A percentile compares a stretch with the other conserved stretches of the same genome.
These are phyloP conservation scores for Volvariella surrecta DNA, from an alignment of 1,284 basidiomycete species.

Conservation along the genomic window DNA sequence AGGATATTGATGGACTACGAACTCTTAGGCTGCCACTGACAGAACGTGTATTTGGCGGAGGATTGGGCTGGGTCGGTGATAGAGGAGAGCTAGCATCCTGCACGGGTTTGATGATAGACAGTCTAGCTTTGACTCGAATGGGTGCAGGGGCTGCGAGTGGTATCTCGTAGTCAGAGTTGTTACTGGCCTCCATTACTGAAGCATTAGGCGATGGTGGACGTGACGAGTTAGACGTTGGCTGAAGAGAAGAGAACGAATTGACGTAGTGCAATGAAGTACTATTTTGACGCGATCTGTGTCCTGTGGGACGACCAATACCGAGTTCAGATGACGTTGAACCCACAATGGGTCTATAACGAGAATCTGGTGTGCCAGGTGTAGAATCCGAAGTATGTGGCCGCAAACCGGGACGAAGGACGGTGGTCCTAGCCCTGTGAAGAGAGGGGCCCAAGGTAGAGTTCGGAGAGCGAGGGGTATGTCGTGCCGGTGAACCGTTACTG, in stretches of 20 bases:
- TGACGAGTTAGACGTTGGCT: slow-evolving; percentile 6
- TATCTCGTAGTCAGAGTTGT: slow-evolving; percentile 11
- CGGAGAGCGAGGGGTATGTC: slow-evolving; percentile 16
- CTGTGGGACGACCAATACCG: slow-evolving; percentile 12
- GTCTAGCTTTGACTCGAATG: slow-evolving; percentile 5
- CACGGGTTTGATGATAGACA: slow-evolving; percentile 3
- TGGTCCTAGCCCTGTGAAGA: slow-evolving; percentile 9
- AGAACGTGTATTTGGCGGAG: slow-evolving; percentile 9
- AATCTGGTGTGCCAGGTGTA: slow-evolving; percentile 20
- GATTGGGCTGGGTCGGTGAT: slow-evolving; percentile 11
- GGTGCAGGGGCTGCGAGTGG: not conserved
- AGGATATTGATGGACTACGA: slow-evolving; percentile 37
- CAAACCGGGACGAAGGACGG: slow-evolving; percentile 7
- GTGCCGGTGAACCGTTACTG: slow-evolving; percentile 19
- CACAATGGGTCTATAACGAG: slow-evolving; percentile 26
- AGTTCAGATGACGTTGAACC: slow-evolving; percentile 19
- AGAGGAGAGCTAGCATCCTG: not conserved
- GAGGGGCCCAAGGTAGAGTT: slow-evolving; percentile 22
- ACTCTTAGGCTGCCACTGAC: slow-evolving; percentile 17
- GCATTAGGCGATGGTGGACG: no score
- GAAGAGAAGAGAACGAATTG: slow-evolving; percentile 17
- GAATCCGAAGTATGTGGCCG: slow-evolving; percentile 20
- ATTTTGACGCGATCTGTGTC: slow-evolving; percentile 19
- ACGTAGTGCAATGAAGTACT: slow-evolving; percentile 26
- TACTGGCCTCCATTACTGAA: slow-evolving; percentile 3